These are phyloP conservation scores for Marvania coccoides DNA, from an alignment of 139 green algal species.

Conservation along the genomic window DNA sequence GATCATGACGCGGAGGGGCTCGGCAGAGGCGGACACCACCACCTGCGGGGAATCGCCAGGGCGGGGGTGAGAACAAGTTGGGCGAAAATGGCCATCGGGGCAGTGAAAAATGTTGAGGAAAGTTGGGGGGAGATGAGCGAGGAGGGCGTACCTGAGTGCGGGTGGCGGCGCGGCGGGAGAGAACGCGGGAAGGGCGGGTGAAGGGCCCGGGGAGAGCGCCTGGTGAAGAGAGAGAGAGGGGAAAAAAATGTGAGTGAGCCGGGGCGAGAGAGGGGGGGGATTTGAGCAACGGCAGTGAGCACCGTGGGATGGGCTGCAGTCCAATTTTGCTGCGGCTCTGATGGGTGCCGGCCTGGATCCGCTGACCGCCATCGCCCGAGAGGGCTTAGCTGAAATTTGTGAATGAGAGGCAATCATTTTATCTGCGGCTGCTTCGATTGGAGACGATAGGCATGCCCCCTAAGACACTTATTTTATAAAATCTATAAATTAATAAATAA, in stretches of 20 bases:
- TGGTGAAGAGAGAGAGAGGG: background rate
- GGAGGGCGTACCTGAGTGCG: background rate
- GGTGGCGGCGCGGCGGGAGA: background rate
- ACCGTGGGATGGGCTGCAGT: background rate
- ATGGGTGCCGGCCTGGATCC: background rate
- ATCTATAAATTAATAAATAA: background rate
- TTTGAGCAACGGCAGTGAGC: background rate
- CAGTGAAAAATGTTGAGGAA: background rate
- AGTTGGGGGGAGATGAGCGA: background rate
- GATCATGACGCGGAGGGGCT: slow-evolving; percentile 85
- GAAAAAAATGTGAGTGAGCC: background rate
- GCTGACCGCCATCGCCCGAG: background rate
- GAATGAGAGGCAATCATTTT: background rate
- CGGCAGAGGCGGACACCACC: background rate
- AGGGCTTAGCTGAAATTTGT: background rate
- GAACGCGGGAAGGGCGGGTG: background rate
- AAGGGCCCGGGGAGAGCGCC: background rate
- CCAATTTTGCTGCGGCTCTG: background rate
- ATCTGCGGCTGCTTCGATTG: too few species aligned
- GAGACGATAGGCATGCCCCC: background rate
- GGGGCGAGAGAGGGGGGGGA: background rate
- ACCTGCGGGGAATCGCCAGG: background rate
- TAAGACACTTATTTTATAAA: background rate
- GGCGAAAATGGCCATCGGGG: background rate
- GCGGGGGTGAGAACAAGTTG: background rate